Conservation (phyloP, 768 basidiomycete species). For the Tephrocybe sp. region DNA sequence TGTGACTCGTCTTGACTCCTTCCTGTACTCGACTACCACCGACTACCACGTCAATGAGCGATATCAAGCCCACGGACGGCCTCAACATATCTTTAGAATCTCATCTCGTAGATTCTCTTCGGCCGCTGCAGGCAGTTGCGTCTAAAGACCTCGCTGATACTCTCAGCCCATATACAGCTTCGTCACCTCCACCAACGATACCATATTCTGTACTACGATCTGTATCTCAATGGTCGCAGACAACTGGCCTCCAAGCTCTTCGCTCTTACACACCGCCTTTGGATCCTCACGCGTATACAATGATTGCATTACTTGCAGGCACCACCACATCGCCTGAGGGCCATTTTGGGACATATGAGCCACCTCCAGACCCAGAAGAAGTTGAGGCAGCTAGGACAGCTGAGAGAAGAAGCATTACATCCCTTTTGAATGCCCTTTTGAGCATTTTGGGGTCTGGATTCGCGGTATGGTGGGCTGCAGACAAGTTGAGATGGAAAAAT, state of each 20-base stretch:
- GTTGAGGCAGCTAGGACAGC: conserved; percentile 43
- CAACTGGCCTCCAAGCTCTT: conserved; percentile 43
- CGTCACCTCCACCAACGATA: conserved; percentile 44
- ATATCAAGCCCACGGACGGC: conserved; percentile 21
- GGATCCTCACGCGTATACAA: conserved; percentile 56
- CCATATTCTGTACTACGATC: conserved; percentile 59
- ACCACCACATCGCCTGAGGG: conserved; percentile 77
- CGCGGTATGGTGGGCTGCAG: conserved; percentile 75
- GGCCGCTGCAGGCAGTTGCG: conserved; percentile 42
- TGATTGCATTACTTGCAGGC: conserved; percentile 77
- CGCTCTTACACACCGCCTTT: conserved; percentile 41
- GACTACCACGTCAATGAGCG: conserved; percentile 14
- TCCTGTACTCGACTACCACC: background rate
- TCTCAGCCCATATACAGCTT: conserved; percentile 39
- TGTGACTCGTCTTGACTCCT: background rate
- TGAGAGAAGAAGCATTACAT: conserved; percentile 68
- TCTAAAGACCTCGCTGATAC: conserved; percentile 43
- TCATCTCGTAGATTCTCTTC: conserved; percentile 55
- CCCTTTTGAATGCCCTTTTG: conserved; percentile 68
- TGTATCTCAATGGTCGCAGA: conserved; percentile 70
- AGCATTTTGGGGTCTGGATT: conserved; percentile 67
- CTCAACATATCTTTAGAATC: conserved; percentile 69
- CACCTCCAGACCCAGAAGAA: conserved; percentile 47
- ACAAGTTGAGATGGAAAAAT: conserved; percentile 58
- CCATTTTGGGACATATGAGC: conserved; percentile 55